phyloP scores from a whole-genome alignment of 169 alveolate genomes.

The Perkinsus olseni region DNA sequence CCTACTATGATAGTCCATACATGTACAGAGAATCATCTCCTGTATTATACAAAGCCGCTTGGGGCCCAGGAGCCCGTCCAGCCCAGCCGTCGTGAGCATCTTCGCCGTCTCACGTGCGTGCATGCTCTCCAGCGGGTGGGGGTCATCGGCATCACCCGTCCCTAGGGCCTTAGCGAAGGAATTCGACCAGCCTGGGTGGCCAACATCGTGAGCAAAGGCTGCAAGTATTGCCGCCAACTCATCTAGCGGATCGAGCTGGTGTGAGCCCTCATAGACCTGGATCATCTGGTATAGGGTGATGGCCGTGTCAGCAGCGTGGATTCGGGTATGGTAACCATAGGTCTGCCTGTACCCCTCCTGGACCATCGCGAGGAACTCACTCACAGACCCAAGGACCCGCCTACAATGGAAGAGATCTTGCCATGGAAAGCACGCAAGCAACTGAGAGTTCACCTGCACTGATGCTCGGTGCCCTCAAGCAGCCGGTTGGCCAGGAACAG shows the following conservation, averaged over 20 bases:
- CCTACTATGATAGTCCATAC: background rate
- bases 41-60: background rate
- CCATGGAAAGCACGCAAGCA: background rate
- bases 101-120: background rate
- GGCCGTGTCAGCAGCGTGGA: background rate
- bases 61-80: background rate
- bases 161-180: background rate
- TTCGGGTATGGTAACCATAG: background rate
- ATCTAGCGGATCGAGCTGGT: background rate
- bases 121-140: background rate
- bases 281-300: background rate
- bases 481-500: background rate
- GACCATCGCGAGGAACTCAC: background rate
- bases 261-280: background rate
- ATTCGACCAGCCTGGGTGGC: background rate
- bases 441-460: background rate
- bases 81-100: background rate
- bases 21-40: background rate
- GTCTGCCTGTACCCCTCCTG: background rate
- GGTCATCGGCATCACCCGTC: background rate
- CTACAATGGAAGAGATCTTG: background rate
- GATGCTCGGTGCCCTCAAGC: background rate
- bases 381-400: background rate
- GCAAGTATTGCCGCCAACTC: background rate
- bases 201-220: background rate